A percentile compares a stretch with the other conserved stretches of the same genome.
Conservation (phyloP, 2,329 filamentous ascomycete species). For the Talaromyces amestolkiae region DNA sequence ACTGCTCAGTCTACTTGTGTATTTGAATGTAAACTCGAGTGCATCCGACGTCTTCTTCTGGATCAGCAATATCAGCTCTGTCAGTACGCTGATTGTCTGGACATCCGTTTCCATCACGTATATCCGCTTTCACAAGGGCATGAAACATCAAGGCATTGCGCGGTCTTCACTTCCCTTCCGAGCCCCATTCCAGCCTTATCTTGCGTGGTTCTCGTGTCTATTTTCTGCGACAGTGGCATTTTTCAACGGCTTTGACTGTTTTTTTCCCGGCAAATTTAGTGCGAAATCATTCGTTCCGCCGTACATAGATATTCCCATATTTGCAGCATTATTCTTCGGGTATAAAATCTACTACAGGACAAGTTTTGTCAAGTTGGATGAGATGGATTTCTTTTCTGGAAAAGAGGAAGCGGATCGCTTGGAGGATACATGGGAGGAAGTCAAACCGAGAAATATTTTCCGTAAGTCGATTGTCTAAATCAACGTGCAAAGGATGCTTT, state of each 20-base stretch:
- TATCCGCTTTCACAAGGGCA: conserved; percentile 52
- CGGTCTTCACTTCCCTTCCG: conserved; percentile 49
- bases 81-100: conserved; percentile 41
- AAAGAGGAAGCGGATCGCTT: conserved; percentile 36
- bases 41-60: conserved; percentile 42
- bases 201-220: conserved; percentile 50
- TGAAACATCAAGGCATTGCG: conserved; percentile 48
- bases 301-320: conserved; percentile 56
- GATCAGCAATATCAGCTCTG: conserved; percentile 42
- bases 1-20: conserved; percentile 35
- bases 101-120: conserved; percentile 47
- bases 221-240: conserved; percentile 51
- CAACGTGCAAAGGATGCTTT: too few species aligned
- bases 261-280: conserved; percentile 48
- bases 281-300: conserved; percentile 52
- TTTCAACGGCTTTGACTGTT: conserved; percentile 58
- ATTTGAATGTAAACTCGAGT: conserved; percentile 37
- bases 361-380: conserved; percentile 31
- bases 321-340: conserved; percentile 42
- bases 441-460: conserved; percentile 14
- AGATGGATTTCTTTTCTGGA: conserved; percentile 47
- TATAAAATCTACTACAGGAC: conserved; percentile 37
- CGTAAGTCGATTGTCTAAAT: background rate
- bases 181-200: conserved; percentile 53
- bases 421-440: conserved; percentile 14